These are phyloP conservation scores for Umbilicaria muhlenbergii DNA, from an alignment of 495 filamentous ascomycete genomes.

Conservation along the genomic window DNA sequence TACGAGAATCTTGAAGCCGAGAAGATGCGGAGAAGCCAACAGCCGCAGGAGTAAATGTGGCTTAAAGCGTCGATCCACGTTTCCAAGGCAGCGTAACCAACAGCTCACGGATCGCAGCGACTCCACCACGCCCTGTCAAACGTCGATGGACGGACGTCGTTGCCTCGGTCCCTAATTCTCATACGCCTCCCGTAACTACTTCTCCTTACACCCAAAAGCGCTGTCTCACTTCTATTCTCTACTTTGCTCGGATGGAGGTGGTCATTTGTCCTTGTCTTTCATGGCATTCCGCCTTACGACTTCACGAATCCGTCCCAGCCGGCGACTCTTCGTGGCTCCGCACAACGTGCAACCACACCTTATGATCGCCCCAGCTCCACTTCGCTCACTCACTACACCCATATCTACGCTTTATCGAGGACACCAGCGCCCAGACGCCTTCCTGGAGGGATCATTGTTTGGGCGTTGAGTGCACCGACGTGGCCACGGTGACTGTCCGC, in stretches of 20 bases:
- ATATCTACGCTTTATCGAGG: too few species aligned
- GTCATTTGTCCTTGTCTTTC: background rate
- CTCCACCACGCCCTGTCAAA: background rate
- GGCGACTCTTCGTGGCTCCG: slow-evolving; percentile 5
- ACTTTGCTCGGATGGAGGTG: background rate
- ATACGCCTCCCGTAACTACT: background rate
- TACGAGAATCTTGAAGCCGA: slow-evolving; percentile 99
- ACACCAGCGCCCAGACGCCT: too few species aligned
- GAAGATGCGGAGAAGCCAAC: slow-evolving; percentile 86
- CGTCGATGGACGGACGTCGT: background rate
- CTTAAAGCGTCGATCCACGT: background rate
- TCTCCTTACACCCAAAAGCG: background rate
- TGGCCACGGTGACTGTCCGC: too few species aligned
- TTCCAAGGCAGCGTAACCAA: background rate
- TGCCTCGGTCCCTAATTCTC: background rate
- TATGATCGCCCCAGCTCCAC: background rate
- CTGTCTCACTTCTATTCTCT: background rate
- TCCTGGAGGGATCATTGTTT: too few species aligned
- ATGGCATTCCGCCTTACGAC: slow-evolving; percentile 5
- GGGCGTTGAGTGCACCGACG: too few species aligned
- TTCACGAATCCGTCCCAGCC: slow-evolving; percentile 8
- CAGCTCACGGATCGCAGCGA: background rate
- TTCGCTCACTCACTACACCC: too few species aligned
- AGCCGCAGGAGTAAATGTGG: slow-evolving; percentile 45
- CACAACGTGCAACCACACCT: slow-evolving; percentile 9